phyloP scores from a whole-genome alignment of 2,329 filamentous ascomycete species.

The Colletotrichum zoysiae region DNA sequence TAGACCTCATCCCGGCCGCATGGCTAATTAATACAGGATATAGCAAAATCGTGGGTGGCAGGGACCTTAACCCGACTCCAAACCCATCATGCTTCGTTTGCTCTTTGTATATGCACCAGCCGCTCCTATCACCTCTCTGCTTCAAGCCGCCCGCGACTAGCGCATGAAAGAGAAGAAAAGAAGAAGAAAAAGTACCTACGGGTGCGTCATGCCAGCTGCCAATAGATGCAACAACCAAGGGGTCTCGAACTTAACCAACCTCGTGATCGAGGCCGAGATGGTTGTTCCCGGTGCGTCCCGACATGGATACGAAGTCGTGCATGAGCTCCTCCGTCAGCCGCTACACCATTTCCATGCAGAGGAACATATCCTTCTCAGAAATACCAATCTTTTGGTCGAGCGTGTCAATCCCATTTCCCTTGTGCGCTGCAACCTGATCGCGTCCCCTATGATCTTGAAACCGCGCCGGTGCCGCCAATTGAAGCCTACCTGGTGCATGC shows the following conservation, averaged over 20 bases:
- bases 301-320: slow-evolving; percentile 61
- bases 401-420: slow-evolving; percentile 42
- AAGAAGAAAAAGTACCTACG: slow-evolving; percentile 36
- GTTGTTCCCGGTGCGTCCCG: slow-evolving; percentile 58
- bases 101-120: slow-evolving; percentile 5
- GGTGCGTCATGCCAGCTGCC: slow-evolving; percentile 46
- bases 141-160: slow-evolving; percentile 31
- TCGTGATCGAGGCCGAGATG: slow-evolving; percentile 54
- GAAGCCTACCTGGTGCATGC: slow-evolving; percentile 64
- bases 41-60: slow-evolving; percentile 25
- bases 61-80: slow-evolving; percentile 34
- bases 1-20: slow-evolving; percentile 15
- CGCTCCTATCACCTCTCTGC: background rate
- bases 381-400: slow-evolving; percentile 51
- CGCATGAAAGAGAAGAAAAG: slow-evolving; percentile 45
- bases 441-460: slow-evolving; percentile 69
- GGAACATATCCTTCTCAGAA: slow-evolving; percentile 57
- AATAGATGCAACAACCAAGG: slow-evolving; percentile 50
- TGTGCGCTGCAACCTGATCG: slow-evolving; percentile 56
- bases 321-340: slow-evolving; percentile 60
- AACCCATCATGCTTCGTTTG: slow-evolving; percentile 22
- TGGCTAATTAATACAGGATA: slow-evolving; percentile 28
- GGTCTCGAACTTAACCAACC: slow-evolving; percentile 50
- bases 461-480: slow-evolving; percentile 62
- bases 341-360: slow-evolving; percentile 53